Evolutionary conservation across 1,284 basidiomycete genomes (phyloP), one percentile per base, ranked within the genome.

Genomic region (Xerocomus subilludens): DNA sequence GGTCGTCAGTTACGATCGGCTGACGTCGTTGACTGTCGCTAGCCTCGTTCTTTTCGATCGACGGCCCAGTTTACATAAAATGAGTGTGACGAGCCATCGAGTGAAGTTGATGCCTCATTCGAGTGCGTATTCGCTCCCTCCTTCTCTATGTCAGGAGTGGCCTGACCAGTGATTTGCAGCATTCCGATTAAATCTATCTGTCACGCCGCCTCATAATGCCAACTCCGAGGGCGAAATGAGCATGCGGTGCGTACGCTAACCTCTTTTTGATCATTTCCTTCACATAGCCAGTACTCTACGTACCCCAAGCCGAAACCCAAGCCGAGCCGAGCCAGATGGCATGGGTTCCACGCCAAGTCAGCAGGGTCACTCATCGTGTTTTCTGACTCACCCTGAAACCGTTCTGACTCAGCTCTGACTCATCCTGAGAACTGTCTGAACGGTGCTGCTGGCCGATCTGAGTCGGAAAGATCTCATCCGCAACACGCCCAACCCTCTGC

Each of bases 141-240:
- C 58, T 42, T 30, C 14, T 33, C 23, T 55, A 59, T 55, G 67
- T 77, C 75, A 82, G 20, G 45, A 47, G 45, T 47, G 21, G 45
- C 45, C 85, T 89, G 56, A 88, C 80, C 47, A 75, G 65, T 67
- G 71, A 55, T 75, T 65, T 70, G 30, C 72, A 94, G 96, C 98
- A 73, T 99, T 98, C 89, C 97, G 98, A 75, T 87, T 98, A 77
- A 99, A 99, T 84, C 92, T 98, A 77, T 98, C 97, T 75, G 97
- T 98, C 69, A 96, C 94, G 27, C 94, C 95, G 51, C 95, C 95
- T 1, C 96, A 96, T 86, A 98, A 98, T 80, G 97, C 97, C 84
- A 97, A 98, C 87, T 99, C 99, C 87, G 98, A 99, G 84, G 98
- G 98, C 84, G 98, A 99, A 86, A 99, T 99, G 98, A 99, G 99